phyloP scores from a whole-genome alignment of 176 grass and related monocot species.

The Alloteropsis semialata region DNA sequence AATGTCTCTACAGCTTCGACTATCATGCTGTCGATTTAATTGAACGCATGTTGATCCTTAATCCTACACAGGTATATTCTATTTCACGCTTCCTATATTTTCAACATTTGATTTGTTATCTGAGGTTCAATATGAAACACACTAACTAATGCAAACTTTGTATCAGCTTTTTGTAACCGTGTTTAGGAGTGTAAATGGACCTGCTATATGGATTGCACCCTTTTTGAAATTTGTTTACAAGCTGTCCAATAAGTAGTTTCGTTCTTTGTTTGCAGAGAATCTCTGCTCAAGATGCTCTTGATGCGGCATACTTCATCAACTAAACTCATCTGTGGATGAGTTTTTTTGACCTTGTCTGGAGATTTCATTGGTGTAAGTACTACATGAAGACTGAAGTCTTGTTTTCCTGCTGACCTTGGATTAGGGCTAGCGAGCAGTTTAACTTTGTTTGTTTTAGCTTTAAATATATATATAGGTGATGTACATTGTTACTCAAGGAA shows the following conservation, averaged over 20 bases:
- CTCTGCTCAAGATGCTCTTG: slow-evolving; percentile 63
- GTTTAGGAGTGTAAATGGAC: not conserved
- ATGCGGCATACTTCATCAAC: slow-evolving; percentile 51
- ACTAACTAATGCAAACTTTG: not conserved
- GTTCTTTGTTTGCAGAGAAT: slow-evolving; percentile 52
- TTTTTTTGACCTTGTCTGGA: slow-evolving; percentile 3
- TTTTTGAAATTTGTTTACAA: not conserved
- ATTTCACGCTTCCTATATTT: not conserved
- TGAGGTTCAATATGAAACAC: not conserved
- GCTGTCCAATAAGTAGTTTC: not conserved
- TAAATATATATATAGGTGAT: slow-evolving; percentile 19
- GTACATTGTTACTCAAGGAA: slow-evolving; percentile 27
- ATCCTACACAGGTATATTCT: slow-evolving; percentile 61
- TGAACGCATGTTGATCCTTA: slow-evolving; percentile 66
- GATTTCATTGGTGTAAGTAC: slow-evolving; percentile 38
- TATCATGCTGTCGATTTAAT: slow-evolving; percentile 57
- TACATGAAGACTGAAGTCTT: slow-evolving; percentile 31
- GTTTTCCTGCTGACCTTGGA: slow-evolving; percentile 36
- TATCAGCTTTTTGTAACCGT: not conserved
- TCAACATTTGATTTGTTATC: slow-evolving; percentile 6
- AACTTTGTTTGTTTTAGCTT: slow-evolving; percentile 20
- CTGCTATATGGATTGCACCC: not conserved
- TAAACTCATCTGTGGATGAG: not conserved
- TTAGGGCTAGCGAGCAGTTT: slow-evolving; percentile 17
- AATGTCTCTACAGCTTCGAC: slow-evolving; percentile 48